Percentiles rank a stretch among this genome's conserved stretches.
These are phyloP conservation scores for Hondaea fermentalgiana DNA, from an alignment of 108 stramenopile species.

Conservation along the genomic window DNA sequence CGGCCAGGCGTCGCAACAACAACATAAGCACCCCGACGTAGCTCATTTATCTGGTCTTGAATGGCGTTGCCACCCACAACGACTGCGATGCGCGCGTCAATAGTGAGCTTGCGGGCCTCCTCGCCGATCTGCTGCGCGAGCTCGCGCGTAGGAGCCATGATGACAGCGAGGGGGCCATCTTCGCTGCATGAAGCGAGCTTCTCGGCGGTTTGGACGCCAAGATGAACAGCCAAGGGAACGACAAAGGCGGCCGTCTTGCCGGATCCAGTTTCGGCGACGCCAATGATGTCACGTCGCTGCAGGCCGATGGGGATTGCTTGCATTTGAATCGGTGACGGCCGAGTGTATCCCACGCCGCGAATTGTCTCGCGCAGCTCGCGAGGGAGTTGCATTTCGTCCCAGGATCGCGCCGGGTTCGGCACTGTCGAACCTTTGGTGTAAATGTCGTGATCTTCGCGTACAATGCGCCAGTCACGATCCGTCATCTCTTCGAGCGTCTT, in stretches of 20 bases:
- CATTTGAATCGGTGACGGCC: slow-evolving; percentile 87
- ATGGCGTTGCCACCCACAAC: slow-evolving; percentile 85
- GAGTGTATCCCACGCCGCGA: slow-evolving; percentile 52
- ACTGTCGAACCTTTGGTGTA: slow-evolving; percentile 63
- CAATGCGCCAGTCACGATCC: slow-evolving; percentile 90
- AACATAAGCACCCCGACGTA: slow-evolving; percentile 73
- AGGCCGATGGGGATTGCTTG: slow-evolving; percentile 86
- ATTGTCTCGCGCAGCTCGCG: slow-evolving; percentile 21
- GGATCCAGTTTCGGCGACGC: slow-evolving; percentile 89
- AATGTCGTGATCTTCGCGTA: slow-evolving; percentile 94
- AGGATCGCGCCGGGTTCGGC: slow-evolving; percentile 70
- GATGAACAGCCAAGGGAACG: slow-evolving; percentile 58
- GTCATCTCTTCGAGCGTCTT: slow-evolving; percentile 82
- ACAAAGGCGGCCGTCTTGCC: slow-evolving; percentile 90
- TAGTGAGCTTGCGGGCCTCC: slow-evolving; percentile 65
- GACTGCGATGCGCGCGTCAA: slow-evolving; percentile 37
- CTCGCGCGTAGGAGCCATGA: slow-evolving; percentile 91
- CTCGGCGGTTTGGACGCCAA: neutral
- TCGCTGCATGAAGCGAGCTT: slow-evolving; percentile 61
- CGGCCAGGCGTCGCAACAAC: slow-evolving; percentile 95
- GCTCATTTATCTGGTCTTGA: slow-evolving; percentile 70
- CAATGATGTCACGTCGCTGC: slow-evolving; percentile 87
- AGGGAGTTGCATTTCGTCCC: slow-evolving; percentile 62
- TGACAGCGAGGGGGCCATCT: slow-evolving; percentile 81
- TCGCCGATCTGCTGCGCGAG: slow-evolving; percentile 84